These are phyloP conservation scores for Aspergillus sp. DNA, from an alignment of 2,329 filamentous ascomycete genomes.

Conservation along the genomic window DNA sequence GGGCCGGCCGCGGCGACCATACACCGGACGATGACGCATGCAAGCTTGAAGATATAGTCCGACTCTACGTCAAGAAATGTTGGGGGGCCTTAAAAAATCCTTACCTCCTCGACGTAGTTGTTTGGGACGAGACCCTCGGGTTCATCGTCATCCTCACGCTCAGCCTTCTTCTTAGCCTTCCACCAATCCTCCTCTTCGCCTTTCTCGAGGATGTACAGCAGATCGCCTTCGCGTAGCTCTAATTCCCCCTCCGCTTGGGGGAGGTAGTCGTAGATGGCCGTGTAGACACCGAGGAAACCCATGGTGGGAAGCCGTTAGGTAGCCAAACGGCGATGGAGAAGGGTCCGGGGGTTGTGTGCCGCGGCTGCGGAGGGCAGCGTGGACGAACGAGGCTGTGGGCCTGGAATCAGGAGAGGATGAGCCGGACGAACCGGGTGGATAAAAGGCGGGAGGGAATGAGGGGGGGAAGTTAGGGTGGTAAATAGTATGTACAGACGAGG, in stretches of 20 bases:
- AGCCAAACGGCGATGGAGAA: not conserved
- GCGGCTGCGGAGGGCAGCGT: constrained; percentile 19
- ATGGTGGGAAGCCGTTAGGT: constrained; percentile 51
- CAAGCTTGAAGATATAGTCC: not conserved
- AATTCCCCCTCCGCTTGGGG: constrained; percentile 86
- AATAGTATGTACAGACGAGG: not conserved
- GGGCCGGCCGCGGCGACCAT: not conserved
- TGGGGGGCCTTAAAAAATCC: constrained; percentile 28
- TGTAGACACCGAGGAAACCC: constrained; percentile 91
- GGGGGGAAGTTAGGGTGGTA: constrained; percentile 1
- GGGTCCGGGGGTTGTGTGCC: constrained; percentile 6
- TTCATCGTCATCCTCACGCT: constrained; percentile 82
- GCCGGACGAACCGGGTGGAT: not conserved
- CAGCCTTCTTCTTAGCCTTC: constrained; percentile 91
- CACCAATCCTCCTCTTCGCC: constrained; percentile 83
- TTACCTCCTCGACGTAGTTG: constrained; percentile 93
- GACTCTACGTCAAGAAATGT: not conserved
- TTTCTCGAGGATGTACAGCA: constrained; percentile 87
- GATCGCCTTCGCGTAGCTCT: constrained; percentile 78
- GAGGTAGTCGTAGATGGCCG: constrained; percentile 87
- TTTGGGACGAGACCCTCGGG: constrained; percentile 86
- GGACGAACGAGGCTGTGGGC: constrained; percentile 1
- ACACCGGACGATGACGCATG: not conserved
- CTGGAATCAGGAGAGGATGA: not conserved
- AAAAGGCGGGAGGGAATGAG: not conserved